Conservation (phyloP, 768 basidiomycete species). For the Tephrocybe sp. region DNA sequence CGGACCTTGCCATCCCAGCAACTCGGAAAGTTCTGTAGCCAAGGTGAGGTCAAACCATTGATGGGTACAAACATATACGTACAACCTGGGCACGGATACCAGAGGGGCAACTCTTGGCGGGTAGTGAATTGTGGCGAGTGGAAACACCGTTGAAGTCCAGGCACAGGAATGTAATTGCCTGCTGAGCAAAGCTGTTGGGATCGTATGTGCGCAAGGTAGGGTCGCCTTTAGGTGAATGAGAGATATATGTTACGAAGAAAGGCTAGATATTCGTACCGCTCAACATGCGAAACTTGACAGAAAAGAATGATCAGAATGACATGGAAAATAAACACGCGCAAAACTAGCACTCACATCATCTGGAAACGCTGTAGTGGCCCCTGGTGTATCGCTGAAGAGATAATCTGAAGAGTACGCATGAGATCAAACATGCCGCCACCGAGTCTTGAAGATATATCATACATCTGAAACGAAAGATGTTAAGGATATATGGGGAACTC, state of each 20-base stretch:
- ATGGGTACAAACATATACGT: constrained; percentile 17
- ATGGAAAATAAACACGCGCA: not conserved
- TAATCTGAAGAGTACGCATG: constrained; percentile 35
- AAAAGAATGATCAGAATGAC: constrained; percentile 7
- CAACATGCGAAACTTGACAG: constrained; percentile 51
- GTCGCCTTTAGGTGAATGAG: constrained; percentile 28
- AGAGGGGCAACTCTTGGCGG: constrained; percentile 39
- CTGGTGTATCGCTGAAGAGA: constrained; percentile 44
- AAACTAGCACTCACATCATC: constrained; percentile 46
- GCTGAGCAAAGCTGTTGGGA: constrained; percentile 40
- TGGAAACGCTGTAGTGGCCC: constrained; percentile 51
- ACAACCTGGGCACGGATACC: constrained; percentile 54
- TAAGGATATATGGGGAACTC: not conserved
- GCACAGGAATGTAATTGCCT: constrained; percentile 48
- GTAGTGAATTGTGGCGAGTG: constrained; percentile 37
- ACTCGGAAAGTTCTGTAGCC: constrained; percentile 46
- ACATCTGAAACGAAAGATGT: constrained; percentile 25
- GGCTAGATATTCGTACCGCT: constrained; percentile 34
- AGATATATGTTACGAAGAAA: not conserved
- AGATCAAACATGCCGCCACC: constrained; percentile 1
- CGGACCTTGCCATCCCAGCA: constrained; percentile 57
- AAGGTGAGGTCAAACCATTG: not conserved
- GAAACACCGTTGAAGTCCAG: constrained; percentile 44
- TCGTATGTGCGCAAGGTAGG: constrained; percentile 49
- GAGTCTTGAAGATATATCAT: constrained; percentile 8